Evolutionary conservation across 768 basidiomycete genomes (phyloP).

Genomic region (Clitopilus hobsonii): DNA sequence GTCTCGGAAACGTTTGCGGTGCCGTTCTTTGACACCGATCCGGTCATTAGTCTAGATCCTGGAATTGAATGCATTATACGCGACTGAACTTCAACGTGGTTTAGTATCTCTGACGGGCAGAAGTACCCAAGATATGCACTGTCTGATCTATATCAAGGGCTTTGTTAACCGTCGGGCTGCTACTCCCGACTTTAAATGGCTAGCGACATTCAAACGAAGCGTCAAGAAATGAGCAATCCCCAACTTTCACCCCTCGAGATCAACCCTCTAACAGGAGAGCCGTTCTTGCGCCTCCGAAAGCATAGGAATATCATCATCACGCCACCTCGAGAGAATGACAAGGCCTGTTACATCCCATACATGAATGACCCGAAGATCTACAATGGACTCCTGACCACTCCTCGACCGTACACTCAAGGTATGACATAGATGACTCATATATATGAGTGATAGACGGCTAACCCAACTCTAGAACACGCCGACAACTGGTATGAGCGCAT

Average conservation of each 20-base stretch:
- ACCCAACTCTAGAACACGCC: conserved; percentile 26
- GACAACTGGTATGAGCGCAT: conserved; percentile 21
- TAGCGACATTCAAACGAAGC: not conserved
- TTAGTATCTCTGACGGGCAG: no score
- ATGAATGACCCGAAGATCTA: conserved; percentile 50
- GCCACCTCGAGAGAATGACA: conserved; percentile 48
- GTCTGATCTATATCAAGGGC: no score
- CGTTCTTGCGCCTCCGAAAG: conserved; percentile 45
- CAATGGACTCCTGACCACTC: conserved; percentile 40
- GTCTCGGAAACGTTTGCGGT: not conserved
- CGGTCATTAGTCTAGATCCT: no score
- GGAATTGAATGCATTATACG: no score
- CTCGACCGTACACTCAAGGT: conserved; percentile 48
- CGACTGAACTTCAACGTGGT: no score
- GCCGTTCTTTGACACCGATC: not conserved
- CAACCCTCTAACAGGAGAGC: conserved; percentile 29
- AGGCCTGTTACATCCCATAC: conserved; percentile 24
- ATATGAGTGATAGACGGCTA: no score
- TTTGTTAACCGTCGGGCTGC: no score
- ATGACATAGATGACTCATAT: conserved; percentile 3
- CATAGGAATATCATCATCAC: conserved; percentile 58
- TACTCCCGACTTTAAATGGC: not conserved
- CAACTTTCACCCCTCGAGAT: conserved; percentile 28
- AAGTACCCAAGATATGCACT: no score
- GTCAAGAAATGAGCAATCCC: conserved; percentile 9